Conservation (phyloP, 768 basidiomycete genomes). For the Trametes meyenii region DNA sequence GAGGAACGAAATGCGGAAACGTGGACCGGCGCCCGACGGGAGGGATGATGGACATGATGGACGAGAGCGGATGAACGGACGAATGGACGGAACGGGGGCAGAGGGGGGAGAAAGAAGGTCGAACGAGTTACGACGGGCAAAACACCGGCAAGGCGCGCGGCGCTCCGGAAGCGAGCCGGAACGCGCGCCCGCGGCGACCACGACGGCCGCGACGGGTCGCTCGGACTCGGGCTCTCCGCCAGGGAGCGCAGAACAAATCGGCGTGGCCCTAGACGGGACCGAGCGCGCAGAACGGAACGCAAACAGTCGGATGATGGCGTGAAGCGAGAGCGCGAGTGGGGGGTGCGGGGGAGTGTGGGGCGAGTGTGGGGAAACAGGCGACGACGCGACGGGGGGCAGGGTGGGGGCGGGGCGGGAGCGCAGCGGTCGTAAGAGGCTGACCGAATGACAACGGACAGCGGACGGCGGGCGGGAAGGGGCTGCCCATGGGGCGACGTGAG, state of each 20-base stretch:
- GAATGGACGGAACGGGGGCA: background rate
- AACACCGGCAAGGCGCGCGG: conserved; percentile 1
- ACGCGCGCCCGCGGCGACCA: background rate
- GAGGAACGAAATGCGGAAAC: too few relatives aligned
- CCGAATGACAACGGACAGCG: background rate
- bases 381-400: background rate
- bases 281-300: background rate
- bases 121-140: background rate
- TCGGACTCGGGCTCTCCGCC: conserved; percentile 15
- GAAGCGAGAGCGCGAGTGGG: background rate
- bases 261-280: conserved; percentile 4
- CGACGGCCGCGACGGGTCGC: background rate
- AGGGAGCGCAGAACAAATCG: conserved; percentile 11
- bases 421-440: conserved; percentile 1
- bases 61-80: background rate
- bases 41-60: too few relatives aligned
- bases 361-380: background rate
- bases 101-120: background rate
- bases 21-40: too few relatives aligned
- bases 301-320: background rate
- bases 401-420: background rate
- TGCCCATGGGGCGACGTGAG: too few relatives aligned
- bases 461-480: too few relatives aligned
- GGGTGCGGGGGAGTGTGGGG: conserved; percentile 3
- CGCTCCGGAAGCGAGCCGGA: conserved; percentile 5